Percentiles rank a stretch among this genome's conserved stretches.
Evolutionary conservation across 192 early-diverging fungal genomes (phyloP).

Genomic region (Thoreauomyces humboldtii): DNA sequence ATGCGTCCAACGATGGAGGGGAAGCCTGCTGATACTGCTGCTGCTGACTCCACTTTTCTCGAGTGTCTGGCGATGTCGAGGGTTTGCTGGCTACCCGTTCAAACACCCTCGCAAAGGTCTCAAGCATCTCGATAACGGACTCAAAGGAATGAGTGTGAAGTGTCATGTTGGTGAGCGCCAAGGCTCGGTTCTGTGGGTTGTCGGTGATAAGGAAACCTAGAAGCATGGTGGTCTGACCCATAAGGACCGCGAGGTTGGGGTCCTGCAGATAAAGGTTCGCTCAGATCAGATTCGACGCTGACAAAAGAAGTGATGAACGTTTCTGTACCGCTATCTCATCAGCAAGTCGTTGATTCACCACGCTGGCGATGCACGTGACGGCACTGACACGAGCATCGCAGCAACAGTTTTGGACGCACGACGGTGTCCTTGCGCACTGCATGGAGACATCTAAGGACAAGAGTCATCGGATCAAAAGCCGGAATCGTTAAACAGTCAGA

Average conservation of each 20-base stretch:
- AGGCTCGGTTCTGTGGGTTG: not conserved
- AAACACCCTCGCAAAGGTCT: slow-evolving; percentile 7
- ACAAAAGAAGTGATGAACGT: not conserved
- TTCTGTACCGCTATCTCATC: not conserved
- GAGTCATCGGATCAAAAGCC: not conserved
- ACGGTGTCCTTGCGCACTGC: not conserved
- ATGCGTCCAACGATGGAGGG: too few species aligned
- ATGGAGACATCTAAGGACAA: not conserved
- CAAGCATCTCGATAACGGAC: slow-evolving; percentile 11
- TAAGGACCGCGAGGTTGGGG: slow-evolving; percentile 1
- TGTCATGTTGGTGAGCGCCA: slow-evolving; percentile 9
- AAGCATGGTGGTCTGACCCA: slow-evolving; percentile 10
- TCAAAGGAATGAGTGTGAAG: slow-evolving; percentile 3
- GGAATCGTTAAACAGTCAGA: too few species aligned
- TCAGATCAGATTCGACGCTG: not conserved
- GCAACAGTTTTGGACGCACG: not conserved
- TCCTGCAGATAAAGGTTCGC: not conserved
- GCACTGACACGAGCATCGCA: slow-evolving; percentile 1
- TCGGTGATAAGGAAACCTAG: slow-evolving; percentile 8
- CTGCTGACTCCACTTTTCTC: too few species aligned
- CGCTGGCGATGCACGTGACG: slow-evolving; percentile 7
- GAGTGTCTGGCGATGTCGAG: too few species aligned
- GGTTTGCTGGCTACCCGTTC: too few species aligned
- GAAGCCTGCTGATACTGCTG: too few species aligned
- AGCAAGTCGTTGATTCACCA: slow-evolving; percentile 16